Evolutionary conservation across 495 filamentous ascomycete genomes (phyloP), one percentile per base, ranked within the genome.

Genomic region (Margaritispora aquatica): DNA sequence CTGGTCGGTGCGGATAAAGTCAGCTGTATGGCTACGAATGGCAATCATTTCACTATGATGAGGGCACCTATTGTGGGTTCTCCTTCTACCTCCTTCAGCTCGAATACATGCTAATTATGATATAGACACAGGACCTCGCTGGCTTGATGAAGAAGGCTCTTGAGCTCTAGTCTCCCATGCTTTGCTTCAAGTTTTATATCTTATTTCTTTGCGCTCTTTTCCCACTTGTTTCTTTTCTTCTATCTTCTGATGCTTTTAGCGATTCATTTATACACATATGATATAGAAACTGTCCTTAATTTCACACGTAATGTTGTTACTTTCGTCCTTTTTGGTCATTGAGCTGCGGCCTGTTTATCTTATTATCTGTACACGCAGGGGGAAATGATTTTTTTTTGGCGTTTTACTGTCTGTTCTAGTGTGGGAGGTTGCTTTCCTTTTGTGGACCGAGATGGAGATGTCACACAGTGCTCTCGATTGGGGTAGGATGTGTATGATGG

Each of bases 21-120:
- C 63, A 66, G 64, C 19, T 84, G 78, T 64, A 67, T 72, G 23
- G 80, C 84, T 63, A 86, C 87, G 80, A 75, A 77, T 1, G 86
- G 85, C 7, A 86, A 88, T 59, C 86, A 89, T 68, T 88, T 88
- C 69, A 82, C 79, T 1, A 88, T 88, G 86, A 87, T 89, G 81
- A 80, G 81, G 58, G 79, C 76, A 57, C 73, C 79, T 23, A 59
- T 76, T 59, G 81, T 83, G 69, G 69, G 77, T 76, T 47, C 27
- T 17, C 11, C 47, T 48, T 13, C 2, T 26, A 24, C 19, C 0
- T 21, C 21, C 7, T 22, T 27, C 36, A 29, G 51, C 19, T 22
- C n/a, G 11, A 21, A 27, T 23, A 21, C 0, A 36, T 50, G 21
- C 51, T 61, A 51, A 61, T n/a, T 20, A 41, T 10, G 8, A 26